A percentile compares a stretch with the other conserved stretches of the same genome.
Evolutionary conservation across 2,329 filamentous ascomycete genomes (phyloP).

Genomic region (Paraphaeosphaeria minitans): DNA sequence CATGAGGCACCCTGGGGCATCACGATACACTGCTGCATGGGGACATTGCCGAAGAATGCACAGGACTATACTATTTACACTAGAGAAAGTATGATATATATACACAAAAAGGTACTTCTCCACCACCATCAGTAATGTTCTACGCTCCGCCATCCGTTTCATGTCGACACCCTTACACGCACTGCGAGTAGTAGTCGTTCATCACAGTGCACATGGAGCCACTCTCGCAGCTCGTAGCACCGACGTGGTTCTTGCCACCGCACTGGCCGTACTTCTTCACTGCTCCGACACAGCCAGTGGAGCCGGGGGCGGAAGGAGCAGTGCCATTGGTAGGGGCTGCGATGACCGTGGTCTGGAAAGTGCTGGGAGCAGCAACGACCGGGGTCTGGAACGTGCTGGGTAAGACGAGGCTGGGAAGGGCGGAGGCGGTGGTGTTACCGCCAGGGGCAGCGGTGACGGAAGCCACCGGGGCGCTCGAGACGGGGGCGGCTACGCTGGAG

Average conservation of each 20-base stretch:
- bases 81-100: background rate
- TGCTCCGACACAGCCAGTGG: constrained; percentile 1
- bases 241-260: constrained; percentile 51
- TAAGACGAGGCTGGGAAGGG: background rate
- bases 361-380: background rate
- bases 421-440: background rate
- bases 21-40: no score
- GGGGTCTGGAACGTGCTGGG: background rate
- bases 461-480: background rate
- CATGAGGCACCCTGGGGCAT: no score
- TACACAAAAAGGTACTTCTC: constrained; percentile 5
- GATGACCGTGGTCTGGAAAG: constrained; percentile 2
- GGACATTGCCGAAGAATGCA: background rate
- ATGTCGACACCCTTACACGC: constrained; percentile 25
- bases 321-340: constrained; percentile 10
- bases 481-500: background rate
- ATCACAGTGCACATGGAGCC: constrained; percentile 47
- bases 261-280: constrained; percentile 46
- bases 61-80: background rate
- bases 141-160: background rate
- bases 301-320: constrained; percentile 9
- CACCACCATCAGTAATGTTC: background rate
- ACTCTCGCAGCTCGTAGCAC: constrained; percentile 45
- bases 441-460: background rate
- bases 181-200: constrained; percentile 56